Conservation (phyloP, 2,329 filamentous ascomycete genomes). For the Orbilia brochopaga region DNA sequence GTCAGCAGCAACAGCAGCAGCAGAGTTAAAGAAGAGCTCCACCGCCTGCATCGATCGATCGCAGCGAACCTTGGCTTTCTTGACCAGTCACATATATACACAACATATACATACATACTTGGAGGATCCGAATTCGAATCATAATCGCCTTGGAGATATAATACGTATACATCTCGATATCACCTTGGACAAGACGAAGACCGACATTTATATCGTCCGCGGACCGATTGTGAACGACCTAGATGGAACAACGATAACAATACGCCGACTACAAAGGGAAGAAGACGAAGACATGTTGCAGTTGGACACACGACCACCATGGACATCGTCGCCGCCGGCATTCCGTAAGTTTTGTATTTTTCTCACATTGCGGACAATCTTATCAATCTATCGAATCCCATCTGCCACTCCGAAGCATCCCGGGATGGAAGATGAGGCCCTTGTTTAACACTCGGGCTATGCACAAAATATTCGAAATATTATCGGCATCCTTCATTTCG, state of each 20-base stretch:
- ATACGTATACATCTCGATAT: too few relatives aligned
- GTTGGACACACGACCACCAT: conserved; percentile 34
- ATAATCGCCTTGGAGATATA: too few relatives aligned
- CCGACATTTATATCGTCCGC: neutral
- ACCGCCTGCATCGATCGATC: neutral
- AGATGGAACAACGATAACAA: conserved; percentile 48
- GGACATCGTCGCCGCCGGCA: conserved; percentile 26
- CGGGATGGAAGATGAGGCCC: conserved; percentile 17
- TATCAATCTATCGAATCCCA: conserved; percentile 2
- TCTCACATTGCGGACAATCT: neutral
- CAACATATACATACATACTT: too few relatives aligned
- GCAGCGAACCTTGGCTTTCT: neutral
- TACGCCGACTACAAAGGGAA: conserved; percentile 12
- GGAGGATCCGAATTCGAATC: too few relatives aligned
- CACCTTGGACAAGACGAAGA: neutral
- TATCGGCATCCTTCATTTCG: too few relatives aligned
- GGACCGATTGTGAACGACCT: conserved; percentile 5
- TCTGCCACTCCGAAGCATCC: conserved; percentile 18
- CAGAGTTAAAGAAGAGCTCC: neutral
- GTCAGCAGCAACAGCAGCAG: neutral
- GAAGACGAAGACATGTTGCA: conserved; percentile 42
- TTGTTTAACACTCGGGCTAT: conserved; percentile 3
- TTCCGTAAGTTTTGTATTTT: conserved; percentile 31
- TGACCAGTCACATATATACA: neutral
- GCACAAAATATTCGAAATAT: too few relatives aligned